These are phyloP conservation scores for Colletotrichum endophyticum DNA, from an alignment of 2,329 filamentous ascomycete genomes.

Conservation along the genomic window DNA sequence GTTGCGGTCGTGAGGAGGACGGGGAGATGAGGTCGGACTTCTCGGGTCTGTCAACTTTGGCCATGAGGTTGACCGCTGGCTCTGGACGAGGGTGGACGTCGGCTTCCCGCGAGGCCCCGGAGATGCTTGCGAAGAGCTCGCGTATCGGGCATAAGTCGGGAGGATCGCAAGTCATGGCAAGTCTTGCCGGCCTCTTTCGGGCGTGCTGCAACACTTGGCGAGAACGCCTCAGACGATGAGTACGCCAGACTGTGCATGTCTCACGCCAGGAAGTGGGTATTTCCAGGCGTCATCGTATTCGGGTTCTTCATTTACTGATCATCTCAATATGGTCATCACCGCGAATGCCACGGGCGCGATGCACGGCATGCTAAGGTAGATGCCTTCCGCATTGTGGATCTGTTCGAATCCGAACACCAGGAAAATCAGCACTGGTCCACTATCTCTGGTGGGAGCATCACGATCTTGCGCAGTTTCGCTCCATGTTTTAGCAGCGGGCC, in stretches of 20 bases:
- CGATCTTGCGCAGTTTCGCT: background rate
- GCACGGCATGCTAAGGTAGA: too few relatives aligned
- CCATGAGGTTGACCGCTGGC: too few relatives aligned
- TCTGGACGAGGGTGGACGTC: too few relatives aligned
- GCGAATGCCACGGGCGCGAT: background rate
- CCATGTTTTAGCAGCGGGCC: too few relatives aligned
- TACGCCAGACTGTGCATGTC: background rate
- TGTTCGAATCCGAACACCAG: background rate
- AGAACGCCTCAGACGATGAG: background rate
- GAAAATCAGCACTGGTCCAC: rapidly evolving
- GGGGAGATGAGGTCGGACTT: background rate
- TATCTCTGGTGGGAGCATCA: background rate
- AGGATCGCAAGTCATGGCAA: background rate
- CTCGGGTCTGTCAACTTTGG: too few relatives aligned
- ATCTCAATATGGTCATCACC: background rate
- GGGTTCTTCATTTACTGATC: background rate
- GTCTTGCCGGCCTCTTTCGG: background rate
- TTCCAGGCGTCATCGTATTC: background rate
- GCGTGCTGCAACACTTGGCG: background rate
- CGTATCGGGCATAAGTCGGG: background rate
- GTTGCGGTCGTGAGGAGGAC: background rate
- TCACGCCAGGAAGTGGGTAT: background rate
- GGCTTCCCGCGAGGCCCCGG: too few relatives aligned
- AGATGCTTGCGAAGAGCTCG: background rate
- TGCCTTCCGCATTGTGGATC: background rate